A percentile compares a stretch with the other conserved stretches of the same genome.
phyloP scores from a whole-genome alignment of 1,284 basidiomycete genomes.

The Rhodotorula mucilaginosa region DNA sequence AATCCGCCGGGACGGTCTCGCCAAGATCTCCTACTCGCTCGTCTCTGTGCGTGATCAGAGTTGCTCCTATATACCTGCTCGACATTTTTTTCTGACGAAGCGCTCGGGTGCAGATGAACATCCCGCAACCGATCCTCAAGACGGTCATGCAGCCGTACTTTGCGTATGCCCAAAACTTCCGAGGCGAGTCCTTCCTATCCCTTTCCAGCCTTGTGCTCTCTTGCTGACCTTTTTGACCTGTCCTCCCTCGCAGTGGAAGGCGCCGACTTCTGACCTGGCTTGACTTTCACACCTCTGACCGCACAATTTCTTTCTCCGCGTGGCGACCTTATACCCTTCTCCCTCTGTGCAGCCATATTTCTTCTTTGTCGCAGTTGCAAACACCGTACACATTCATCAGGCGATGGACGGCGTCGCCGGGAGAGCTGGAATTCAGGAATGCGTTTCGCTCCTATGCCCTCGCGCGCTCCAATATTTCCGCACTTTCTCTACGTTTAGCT shows the following conservation, averaged over 20 bases:
- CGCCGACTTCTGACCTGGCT: conserved; percentile 19
- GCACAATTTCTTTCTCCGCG: background rate
- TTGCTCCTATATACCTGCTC: conserved; percentile 38
- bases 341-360: background rate
- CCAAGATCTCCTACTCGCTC: conserved; percentile 89
- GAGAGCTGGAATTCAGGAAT: too few relatives aligned
- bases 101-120: conserved; percentile 38
- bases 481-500: too few relatives aligned
- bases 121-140: conserved; percentile 45
- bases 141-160: conserved; percentile 45
- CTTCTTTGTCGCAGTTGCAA: background rate
- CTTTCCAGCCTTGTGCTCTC: too few relatives aligned
- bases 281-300: background rate
- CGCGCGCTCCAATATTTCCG: too few relatives aligned
- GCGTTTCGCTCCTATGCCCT: too few relatives aligned
- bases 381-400: background rate
- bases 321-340: background rate
- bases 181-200: conserved; percentile 5
- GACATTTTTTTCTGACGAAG: too few relatives aligned
- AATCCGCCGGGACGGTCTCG: conserved; percentile 87
- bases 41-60: conserved; percentile 67
- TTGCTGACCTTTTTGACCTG: too few relatives aligned
- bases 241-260: conserved; percentile 22
- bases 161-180: conserved; percentile 46
- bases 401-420: background rate